Base-by-base conservation (phyloP, 176 grass and related monocot genomes). In the Alloteropsis semialata region DNA sequence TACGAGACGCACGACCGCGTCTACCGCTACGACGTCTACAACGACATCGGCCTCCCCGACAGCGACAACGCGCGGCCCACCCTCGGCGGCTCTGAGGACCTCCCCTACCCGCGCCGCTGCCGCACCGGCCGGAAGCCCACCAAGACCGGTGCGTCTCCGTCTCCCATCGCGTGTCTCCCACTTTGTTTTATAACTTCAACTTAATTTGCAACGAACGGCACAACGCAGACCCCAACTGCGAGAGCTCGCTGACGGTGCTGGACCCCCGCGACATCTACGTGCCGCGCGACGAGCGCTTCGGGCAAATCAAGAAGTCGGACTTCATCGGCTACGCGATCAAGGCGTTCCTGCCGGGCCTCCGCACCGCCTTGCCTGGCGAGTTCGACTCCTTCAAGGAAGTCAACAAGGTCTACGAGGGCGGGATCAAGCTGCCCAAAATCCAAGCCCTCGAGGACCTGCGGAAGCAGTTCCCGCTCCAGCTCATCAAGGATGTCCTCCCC, bases 21-120 rank as follows among this genome's bases (percentile, higher is more conserved):
- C 43, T 88, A 79, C 56, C 86, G 69, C 69, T 73, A 73, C 69
- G 69, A 73, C 69, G 69, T 73, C 45, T 73, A 73, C 69, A 73
- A 73, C 69, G 69, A 73, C 27, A 28, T 73, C 16, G 45, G 69
- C 44, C 4, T 19, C 3, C 69, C 69, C 8, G 69, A 73, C 69
- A 0, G 10, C 9, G 28, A 9, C 16, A 11, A 73, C 69, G 45
- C 69, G 44, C 69, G 69, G 8, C 69, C 69, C 8, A 11, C 4
- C 4, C 69, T 73, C 16, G 69, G 69, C 16, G 69, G 69, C 44
- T 73, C 69, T 17, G 9, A 33, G 3, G 3, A 73, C 17, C 28
- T 50, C 28, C 69, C 69, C 28, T 73, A 73, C 69, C 69, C 69
- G 8, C 69, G 69, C 28, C 69, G 69, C 16, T 17, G 69, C 45